A percentile compares a stretch with the other conserved stretches of the same genome.
Evolutionary conservation across 208 protist genomes (phyloP).

Genomic region (Trypanosoma theileri): DNA sequence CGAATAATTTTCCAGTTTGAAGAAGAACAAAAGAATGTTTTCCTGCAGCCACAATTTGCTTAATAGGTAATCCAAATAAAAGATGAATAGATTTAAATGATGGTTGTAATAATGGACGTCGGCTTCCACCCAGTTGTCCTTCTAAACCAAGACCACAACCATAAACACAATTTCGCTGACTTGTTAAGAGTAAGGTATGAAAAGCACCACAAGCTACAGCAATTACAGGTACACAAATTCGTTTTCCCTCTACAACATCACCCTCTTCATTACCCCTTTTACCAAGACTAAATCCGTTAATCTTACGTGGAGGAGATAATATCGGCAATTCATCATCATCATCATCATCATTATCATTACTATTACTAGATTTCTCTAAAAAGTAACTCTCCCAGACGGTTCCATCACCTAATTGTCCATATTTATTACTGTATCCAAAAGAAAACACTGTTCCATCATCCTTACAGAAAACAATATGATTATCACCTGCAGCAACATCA

Average conservation of each 20-base stretch:
- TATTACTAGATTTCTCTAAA: background rate
- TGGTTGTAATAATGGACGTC: conserved; percentile 47
- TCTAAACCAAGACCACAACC: conserved; percentile 65
- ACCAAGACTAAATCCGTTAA: conserved; percentile 42
- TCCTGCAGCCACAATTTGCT: conserved; percentile 52
- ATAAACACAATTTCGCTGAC: conserved; percentile 58
- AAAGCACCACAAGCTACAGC: conserved; percentile 64
- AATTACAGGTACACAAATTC: conserved; percentile 27
- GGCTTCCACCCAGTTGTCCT: conserved; percentile 65
- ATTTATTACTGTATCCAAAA: conserved; percentile 73
- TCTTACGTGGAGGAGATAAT: conserved; percentile 36
- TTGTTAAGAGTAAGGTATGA: conserved; percentile 74
- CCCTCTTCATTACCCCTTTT: conserved; percentile 9
- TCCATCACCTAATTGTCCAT: conserved; percentile 85
- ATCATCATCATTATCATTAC: conserved; percentile 8
- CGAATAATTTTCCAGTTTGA: conserved; percentile 66
- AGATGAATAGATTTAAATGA: conserved; percentile 69
- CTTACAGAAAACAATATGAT: conserved; percentile 85
- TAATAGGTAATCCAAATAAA: conserved; percentile 72
- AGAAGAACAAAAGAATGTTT: conserved; percentile 83
- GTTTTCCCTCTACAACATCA: conserved; percentile 23
- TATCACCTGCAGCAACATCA: conserved; percentile 72
- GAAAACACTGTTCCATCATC: conserved; percentile 65
- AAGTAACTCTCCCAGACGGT: conserved; percentile 49
- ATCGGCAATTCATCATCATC: conserved; percentile 14